These are phyloP conservation scores for Cystobasidium ongulense DNA, from an alignment of 768 basidiomycete genomes.

Conservation along the genomic window DNA sequence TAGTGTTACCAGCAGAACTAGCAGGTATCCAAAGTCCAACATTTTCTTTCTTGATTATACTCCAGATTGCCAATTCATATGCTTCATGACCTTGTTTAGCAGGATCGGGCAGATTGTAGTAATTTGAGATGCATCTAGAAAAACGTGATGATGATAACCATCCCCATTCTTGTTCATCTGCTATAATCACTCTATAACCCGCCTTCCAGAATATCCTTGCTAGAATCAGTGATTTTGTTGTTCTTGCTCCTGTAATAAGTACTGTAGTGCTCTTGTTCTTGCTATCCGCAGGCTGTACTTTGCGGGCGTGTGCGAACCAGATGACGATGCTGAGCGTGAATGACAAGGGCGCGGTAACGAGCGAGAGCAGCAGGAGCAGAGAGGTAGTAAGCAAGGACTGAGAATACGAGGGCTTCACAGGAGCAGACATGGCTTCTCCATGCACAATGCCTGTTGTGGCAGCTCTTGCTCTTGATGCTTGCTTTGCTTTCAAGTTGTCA, in stretches of 20 bases:
- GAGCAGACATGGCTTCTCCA: slow-evolving; percentile 12
- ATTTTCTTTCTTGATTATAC: slow-evolving; percentile 40
- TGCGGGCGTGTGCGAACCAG: neutral
- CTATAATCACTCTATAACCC: slow-evolving; percentile 27
- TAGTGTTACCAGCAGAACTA: slow-evolving; percentile 43
- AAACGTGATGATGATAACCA: slow-evolving; percentile 28
- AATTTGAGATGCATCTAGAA: slow-evolving; percentile 18
- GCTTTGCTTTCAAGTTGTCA: too few relatives aligned
- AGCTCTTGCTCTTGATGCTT: too few relatives aligned
- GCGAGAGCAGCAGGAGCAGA: slow-evolving; percentile 5
- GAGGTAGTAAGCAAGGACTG: slow-evolving; percentile 1
- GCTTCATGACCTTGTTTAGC: neutral
- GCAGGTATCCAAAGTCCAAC: slow-evolving; percentile 44
- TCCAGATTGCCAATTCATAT: slow-evolving; percentile 40
- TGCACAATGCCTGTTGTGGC: too few relatives aligned
- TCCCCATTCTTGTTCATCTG: slow-evolving; percentile 23
- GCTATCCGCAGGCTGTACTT: neutral
- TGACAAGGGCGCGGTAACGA: slow-evolving; percentile 19
- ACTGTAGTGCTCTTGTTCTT: slow-evolving; percentile 10
- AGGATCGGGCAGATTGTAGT: slow-evolving; percentile 26
- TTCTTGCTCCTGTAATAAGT: slow-evolving; percentile 29
- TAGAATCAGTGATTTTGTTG: slow-evolving; percentile 23
- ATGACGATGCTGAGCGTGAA: slow-evolving; percentile 1
- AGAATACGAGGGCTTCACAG: neutral
- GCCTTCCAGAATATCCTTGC: slow-evolving; percentile 31